These are phyloP conservation scores for Exobasidium cylindrosporum DNA, from an alignment of 1,284 basidiomycete species.

Conservation along the genomic window DNA sequence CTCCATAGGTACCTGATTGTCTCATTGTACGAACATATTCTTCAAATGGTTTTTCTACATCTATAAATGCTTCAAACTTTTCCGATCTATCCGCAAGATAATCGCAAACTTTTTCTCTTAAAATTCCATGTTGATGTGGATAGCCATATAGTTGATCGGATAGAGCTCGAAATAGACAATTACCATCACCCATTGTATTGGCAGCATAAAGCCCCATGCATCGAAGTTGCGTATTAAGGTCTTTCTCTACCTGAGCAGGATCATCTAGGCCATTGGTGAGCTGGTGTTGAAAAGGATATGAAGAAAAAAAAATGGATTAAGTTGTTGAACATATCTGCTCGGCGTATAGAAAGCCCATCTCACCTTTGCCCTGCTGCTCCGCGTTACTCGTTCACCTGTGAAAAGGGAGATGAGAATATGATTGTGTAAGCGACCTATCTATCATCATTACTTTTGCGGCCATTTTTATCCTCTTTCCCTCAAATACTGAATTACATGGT, in stretches of 20 bases:
- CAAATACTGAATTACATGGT: no score
- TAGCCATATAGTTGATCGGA: constrained; percentile 70
- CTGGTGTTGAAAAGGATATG: constrained; percentile 2
- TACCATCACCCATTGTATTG: constrained; percentile 52
- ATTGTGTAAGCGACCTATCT: no score
- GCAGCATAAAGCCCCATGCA: constrained; percentile 51
- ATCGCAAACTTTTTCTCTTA: constrained; percentile 71
- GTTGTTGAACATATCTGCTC: background rate
- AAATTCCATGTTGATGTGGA: constrained; percentile 66
- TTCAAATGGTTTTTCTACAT: constrained; percentile 66
- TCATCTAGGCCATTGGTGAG: constrained; percentile 41
- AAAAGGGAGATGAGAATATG: background rate
- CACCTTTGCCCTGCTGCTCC: constrained; percentile 7
- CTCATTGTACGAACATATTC: constrained; percentile 49
- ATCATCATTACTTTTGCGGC: no score
- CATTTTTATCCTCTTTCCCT: no score
- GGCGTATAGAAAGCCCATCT: no score
- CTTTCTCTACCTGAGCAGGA: constrained; percentile 42
- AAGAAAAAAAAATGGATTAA: background rate
- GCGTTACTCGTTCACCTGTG: constrained; percentile 6
- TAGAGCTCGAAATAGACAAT: constrained; percentile 55
- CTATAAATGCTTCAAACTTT: constrained; percentile 81
- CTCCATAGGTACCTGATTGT: constrained; percentile 72
- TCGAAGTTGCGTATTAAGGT: constrained; percentile 44
- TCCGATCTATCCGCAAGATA: constrained; percentile 71